Evolutionary conservation across 2,329 filamentous ascomycete species (phyloP), one percentile per base, ranked within the genome.

Genomic region (Neopestalotiopsis sp.): DNA sequence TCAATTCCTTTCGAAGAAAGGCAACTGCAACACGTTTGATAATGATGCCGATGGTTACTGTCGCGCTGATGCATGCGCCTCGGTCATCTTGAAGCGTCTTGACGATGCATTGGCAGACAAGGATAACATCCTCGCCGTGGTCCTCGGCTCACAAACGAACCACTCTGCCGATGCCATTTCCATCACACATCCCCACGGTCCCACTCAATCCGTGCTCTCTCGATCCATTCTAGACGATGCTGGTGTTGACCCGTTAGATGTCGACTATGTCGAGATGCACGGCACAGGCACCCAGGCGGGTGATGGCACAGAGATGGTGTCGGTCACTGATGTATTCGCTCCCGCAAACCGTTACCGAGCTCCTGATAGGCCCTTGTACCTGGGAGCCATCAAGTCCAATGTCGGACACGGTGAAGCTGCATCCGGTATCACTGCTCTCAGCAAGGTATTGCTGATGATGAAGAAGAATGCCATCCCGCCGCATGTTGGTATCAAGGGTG

Each of bases 191-290:
- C 94, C 94, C 1, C 93, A 96, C 78, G 92, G 89, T 4, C 91
- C 89, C 14, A 91, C 92, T 0, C 94, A 97, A 79, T 89, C 92
- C 13, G 84, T 87, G 62, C 82, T 96, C 12, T 95, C 92, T 74
- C 87, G 88, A 68, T 85, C 88, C 53, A 90, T 96, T 34, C 84
- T 96, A 1, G 87, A 91, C 62, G 88, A 92, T 58, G 91, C 92
- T 57, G 91, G 91, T 69, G 87, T 96, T 28, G 90, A 95, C 75
- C 91, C 93, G 1, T 86, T 90, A 65, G 92, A 95, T 71, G 87
- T 97, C 63, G 90, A 90, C 79, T 97, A 95, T 75, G 90, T 97
- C 9, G 94, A 97, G 80, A 94, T 96, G 90, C 94, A 97, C 78
- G 94, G 93, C 14, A 97, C 94, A 2, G 94, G 94, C 40, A 97